Evolutionary conservation across 2,329 filamentous ascomycete species (phyloP), one percentile per base, ranked within the genome.

Genomic region (Dactylellina cionopaga): DNA sequence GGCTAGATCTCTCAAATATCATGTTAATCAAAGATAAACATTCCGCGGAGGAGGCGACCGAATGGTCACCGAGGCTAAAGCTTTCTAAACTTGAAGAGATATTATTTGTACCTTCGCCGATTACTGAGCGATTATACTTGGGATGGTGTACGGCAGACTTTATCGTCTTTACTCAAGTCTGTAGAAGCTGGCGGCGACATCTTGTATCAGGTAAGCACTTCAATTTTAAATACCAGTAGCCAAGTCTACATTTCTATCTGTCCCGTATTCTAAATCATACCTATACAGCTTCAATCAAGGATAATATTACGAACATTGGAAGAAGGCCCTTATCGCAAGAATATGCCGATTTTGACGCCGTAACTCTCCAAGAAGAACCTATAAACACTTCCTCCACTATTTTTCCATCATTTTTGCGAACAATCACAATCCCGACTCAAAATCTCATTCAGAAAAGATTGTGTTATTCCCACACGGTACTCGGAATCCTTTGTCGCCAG

Each of bases 21-120:
- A 47, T 47, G 43, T n/a, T 47, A 3, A 47, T 47, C 10, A 47
- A 47, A 27, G 43, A 27, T 4, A 47, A 47, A 27, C 43, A 47
- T 13, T n/a, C n/a, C n/a, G n/a, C 17, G 9, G 19, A 47, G 2
- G 43, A 47, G 5, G 17, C 43, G 43, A 47, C 43, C 17, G 22
- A 25, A 25, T 27, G 22, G 19, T 9, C 22, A 3, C 27, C 25
- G 5, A 31, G 10, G 19, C 46, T 10, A 15, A 4, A 31, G 13
- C 27, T 51, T 5, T 31, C 24, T 5, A 17, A 5, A 15, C 46
- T 51, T 11, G 46, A 51, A 15, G 25, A 17, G 11, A 33, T 51
- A n/a, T 19, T 51, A 5, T 51, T 51, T 15, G 27, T 51, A 9
- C 46, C 46, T 7, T 51, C 46, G 2, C 46, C 25, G 11, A 51